These are phyloP conservation scores for Cyclotella atomus DNA, from an alignment of 108 stramenopile species.

Conservation along the genomic window DNA sequence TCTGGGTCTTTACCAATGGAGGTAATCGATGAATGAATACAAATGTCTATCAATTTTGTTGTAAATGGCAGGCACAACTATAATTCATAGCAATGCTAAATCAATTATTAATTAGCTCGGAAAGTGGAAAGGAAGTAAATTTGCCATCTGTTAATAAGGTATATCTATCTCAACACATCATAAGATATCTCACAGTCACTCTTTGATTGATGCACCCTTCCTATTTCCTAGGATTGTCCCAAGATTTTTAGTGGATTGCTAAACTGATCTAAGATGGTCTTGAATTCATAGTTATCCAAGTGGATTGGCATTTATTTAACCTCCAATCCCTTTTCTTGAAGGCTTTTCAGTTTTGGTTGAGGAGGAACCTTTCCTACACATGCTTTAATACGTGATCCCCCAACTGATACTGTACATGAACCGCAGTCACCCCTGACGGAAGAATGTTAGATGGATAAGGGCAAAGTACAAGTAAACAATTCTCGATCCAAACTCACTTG, in stretches of 20 bases:
- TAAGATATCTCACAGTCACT: no score
- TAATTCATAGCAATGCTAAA: no score
- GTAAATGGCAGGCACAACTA: neutral
- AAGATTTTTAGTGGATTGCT: no score
- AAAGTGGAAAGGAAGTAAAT: no score
- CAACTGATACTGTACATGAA: slow-evolving; percentile 76
- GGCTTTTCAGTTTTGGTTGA: slow-evolving; percentile 76
- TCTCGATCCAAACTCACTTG: slow-evolving; percentile 63
- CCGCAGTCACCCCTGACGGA: slow-evolving; percentile 78
- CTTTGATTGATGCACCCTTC: no score
- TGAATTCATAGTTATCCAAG: no score
- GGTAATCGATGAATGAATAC: slow-evolving; percentile 5
- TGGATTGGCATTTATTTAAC: slow-evolving; percentile 59
- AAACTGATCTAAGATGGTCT: no score
- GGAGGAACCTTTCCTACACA: slow-evolving; percentile 88
- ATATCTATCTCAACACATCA: no score
- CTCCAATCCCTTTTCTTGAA: slow-evolving; percentile 87
- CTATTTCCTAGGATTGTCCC: no score
- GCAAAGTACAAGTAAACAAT: slow-evolving; percentile 1
- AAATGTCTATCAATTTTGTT: neutral
- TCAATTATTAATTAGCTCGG: no score
- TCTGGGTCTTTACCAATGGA: slow-evolving; percentile 12
- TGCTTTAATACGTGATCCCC: slow-evolving; percentile 76
- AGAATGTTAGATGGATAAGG: slow-evolving; percentile 1
- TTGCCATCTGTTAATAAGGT: no score